These are phyloP conservation scores for Coemansia sp. DNA, from an alignment of 192 early-diverging fungal species.

Conservation along the genomic window DNA sequence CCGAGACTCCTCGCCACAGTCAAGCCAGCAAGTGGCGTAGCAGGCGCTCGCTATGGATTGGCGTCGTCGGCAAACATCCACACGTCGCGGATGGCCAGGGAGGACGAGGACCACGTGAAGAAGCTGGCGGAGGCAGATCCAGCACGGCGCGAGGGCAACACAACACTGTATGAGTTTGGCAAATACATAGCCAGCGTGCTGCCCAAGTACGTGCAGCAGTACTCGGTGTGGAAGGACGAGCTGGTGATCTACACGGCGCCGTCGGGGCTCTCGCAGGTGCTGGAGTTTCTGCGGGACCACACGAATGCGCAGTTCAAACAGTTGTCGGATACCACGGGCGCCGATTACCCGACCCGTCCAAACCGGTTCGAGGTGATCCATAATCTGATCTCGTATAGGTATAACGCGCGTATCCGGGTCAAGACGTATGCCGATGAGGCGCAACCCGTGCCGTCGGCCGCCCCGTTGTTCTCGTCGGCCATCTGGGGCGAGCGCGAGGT, in stretches of 20 bases:
- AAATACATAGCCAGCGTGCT: constrained; percentile 81
- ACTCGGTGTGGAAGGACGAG: constrained; percentile 97
- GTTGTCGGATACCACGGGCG: constrained; percentile 82
- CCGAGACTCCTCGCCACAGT: too few relatives aligned
- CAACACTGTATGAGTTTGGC: constrained; percentile 79
- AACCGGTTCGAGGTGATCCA: constrained; percentile 99
- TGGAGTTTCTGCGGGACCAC: constrained; percentile 93
- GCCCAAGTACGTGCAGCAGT: constrained; percentile 96
- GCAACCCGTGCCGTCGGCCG: constrained; percentile 85
- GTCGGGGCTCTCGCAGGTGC: constrained; percentile 69
- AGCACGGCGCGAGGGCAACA: constrained; percentile 33
- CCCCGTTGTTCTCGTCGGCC: constrained; percentile 75
- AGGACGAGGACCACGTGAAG: constrained; percentile 35
- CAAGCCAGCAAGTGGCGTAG: background rate
- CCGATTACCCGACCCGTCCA: constrained; percentile 85
- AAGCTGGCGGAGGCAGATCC: constrained; percentile 44
- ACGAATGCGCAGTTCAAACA: constrained; percentile 91
- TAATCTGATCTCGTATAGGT: constrained; percentile 81
- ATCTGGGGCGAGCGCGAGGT: constrained; percentile 99
- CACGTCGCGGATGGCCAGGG: constrained; percentile 22
- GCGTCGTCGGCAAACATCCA: constrained; percentile 27
- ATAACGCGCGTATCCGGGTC: constrained; percentile 92
- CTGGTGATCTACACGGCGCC: constrained; percentile 94
- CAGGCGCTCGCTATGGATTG: background rate
- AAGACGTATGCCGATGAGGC: constrained; percentile 96